phyloP scores from a whole-genome alignment of 1,284 basidiomycete genomes.

The Ceratobasidium sp. region DNA sequence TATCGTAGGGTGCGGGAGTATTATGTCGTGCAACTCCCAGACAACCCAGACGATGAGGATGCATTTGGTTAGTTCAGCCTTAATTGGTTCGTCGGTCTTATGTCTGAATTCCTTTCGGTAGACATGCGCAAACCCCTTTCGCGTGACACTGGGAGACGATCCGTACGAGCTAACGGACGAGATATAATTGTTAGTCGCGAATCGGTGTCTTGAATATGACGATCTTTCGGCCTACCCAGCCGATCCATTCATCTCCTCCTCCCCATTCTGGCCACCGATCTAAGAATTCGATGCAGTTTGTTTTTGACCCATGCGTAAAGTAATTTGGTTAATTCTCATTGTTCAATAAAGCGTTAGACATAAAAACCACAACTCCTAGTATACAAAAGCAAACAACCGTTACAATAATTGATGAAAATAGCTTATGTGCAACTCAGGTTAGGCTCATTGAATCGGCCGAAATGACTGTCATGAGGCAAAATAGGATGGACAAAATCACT shows the following conservation, averaged over 20 bases:
- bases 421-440: background rate
- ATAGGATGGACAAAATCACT: background rate
- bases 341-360: background rate
- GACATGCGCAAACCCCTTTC: slow-evolving; percentile 90
- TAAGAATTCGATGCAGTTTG: background rate
- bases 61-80: slow-evolving; percentile 77
- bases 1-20: slow-evolving; percentile 87
- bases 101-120: slow-evolving; percentile 51
- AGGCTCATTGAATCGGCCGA: slow-evolving; percentile 21
- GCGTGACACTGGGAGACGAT: slow-evolving; percentile 68
- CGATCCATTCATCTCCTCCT: background rate
- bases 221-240: background rate
- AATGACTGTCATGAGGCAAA: slow-evolving; percentile 14
- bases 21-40: slow-evolving; percentile 78
- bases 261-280: background rate
- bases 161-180: slow-evolving; percentile 74
- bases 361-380: background rate
- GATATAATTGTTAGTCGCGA: slow-evolving; percentile 77
- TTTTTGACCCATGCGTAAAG: background rate
- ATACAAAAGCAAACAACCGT: background rate
- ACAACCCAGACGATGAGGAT: slow-evolving; percentile 84
- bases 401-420: background rate
- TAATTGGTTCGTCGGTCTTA: background rate
- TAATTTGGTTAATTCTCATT: background rate
- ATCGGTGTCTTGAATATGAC: slow-evolving; percentile 7